Base-by-base conservation (phyloP, 768 basidiomycete genomes). In the Rhizopogon salebrosus region DNA sequence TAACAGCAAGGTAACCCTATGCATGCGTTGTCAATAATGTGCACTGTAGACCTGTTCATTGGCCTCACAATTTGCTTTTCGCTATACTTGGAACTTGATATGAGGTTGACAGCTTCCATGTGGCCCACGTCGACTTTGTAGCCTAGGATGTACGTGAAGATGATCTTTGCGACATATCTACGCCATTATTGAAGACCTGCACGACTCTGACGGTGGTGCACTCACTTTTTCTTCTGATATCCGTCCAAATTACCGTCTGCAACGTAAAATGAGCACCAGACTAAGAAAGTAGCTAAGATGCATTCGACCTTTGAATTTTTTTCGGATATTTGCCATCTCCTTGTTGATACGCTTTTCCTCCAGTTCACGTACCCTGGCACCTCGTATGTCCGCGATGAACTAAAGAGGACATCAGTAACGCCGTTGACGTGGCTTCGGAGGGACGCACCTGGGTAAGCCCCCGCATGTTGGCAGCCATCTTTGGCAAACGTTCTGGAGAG, bases 341-440 rank as follows among this genome's bases (percentile, higher is more conserved):
- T 98, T 95, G 75, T 99, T 99, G 61, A 99, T 97, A 51, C 97
- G 78, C 73, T 98, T 98, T 79, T 98, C 95, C 67, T 99, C 97
- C 49, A 98, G 74, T 69, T 99, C 97, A 51, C 95, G 84, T 20
- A 98, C 95, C 53, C 95, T 78, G 46, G 95, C 95, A 46, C 97
- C 94, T 52, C 97, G 89, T 64, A 99, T 91, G 71, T 99, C 97
- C 68, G 95, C 95, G 69, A 99, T 99, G 79, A 98, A 97, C 94
- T 97, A 57, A 3, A 51, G 49, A 48, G 37, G 5, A 4, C 49
- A 50, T 41, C 39, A 38, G 35, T 18, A 34, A 43, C 42, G 14
- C 7, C n/a, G n/a, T 29, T 26, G 27, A 45, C 29, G 31, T 26
- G 41, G 49, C 23, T 22, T 35, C 31, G 6, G 9, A 23, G 10